Percentiles rank a stretch among this genome's conserved stretches.
Evolutionary conservation across 2,329 filamentous ascomycete species (phyloP).

Genomic region (Calonectria pteridis): DNA sequence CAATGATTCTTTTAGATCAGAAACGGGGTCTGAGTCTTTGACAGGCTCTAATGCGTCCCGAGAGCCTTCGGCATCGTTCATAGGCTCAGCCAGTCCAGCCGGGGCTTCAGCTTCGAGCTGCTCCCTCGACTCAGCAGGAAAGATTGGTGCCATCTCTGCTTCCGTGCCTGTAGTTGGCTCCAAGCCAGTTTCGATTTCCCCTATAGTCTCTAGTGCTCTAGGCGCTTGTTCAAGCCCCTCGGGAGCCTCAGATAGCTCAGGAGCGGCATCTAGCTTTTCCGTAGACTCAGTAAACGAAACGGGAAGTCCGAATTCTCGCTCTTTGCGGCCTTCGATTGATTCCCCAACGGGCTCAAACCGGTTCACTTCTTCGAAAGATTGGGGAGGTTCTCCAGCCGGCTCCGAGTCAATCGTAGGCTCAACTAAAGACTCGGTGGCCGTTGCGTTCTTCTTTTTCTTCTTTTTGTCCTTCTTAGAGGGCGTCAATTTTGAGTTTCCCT

Average conservation of each 20-base stretch:
- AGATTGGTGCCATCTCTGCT: background rate
- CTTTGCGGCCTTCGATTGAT: background rate
- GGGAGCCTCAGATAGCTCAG: background rate
- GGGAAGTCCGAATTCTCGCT: background rate
- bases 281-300: background rate
- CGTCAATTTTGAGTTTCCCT: background rate
- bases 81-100: background rate
- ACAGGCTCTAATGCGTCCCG: background rate
- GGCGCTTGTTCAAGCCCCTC: background rate
- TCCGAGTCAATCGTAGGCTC: background rate
- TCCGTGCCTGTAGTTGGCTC: background rate
- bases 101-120: background rate
- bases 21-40: background rate
- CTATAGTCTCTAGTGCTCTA: background rate
- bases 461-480: slow-evolving; percentile 14
- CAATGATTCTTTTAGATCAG: background rate
- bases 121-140: background rate
- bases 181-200: background rate
- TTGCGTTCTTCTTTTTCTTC: slow-evolving; percentile 31
- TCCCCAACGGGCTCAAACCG: background rate
- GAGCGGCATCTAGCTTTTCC: background rate
- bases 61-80: background rate
- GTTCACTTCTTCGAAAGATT: background rate
- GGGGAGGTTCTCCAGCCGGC: background rate
- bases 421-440: background rate